Evolutionary conservation across 2,329 filamentous ascomycete genomes (phyloP).

Genomic region (Monosporascus sp.): DNA sequence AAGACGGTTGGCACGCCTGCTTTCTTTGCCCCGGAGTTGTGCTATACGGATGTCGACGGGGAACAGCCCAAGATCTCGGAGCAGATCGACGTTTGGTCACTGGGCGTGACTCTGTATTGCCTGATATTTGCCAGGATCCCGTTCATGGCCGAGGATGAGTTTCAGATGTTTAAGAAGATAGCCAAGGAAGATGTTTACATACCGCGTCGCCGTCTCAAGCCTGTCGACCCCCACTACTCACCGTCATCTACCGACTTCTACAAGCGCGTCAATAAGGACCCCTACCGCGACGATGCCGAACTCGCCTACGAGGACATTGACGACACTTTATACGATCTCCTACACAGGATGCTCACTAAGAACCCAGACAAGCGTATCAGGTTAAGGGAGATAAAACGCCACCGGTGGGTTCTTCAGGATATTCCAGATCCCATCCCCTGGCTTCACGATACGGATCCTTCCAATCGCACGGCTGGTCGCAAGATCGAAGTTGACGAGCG

Average conservation of each 20-base stretch:
- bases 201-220: constrained; percentile 73
- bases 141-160: constrained; percentile 88
- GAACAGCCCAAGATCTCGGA: constrained; percentile 77
- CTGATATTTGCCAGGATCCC: constrained; percentile 91
- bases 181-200: constrained; percentile 91
- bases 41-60: constrained; percentile 72
- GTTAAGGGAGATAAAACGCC: constrained; percentile 85
- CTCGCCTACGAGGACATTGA: constrained; percentile 83
- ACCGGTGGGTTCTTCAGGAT: constrained; percentile 82
- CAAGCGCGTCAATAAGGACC: constrained; percentile 54
- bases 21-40: constrained; percentile 95
- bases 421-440: constrained; percentile 70
- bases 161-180: constrained; percentile 85
- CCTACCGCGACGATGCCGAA: constrained; percentile 72
- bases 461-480: constrained; percentile 68
- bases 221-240: constrained; percentile 58
- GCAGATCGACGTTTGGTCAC: constrained; percentile 94
- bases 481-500: constrained; percentile 89
- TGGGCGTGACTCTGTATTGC: constrained; percentile 93
- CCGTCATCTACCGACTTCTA: constrained; percentile 50
- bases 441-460: constrained; percentile 93
- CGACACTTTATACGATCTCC: constrained; percentile 70
- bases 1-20: constrained; percentile 97
- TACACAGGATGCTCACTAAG: constrained; percentile 77
- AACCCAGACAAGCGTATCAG: constrained; percentile 86